Percentiles rank a stretch among this genome's conserved stretches.
Evolutionary conservation across 108 stramenopile genomes (phyloP).

Genomic region (Skeletonema potamos): DNA sequence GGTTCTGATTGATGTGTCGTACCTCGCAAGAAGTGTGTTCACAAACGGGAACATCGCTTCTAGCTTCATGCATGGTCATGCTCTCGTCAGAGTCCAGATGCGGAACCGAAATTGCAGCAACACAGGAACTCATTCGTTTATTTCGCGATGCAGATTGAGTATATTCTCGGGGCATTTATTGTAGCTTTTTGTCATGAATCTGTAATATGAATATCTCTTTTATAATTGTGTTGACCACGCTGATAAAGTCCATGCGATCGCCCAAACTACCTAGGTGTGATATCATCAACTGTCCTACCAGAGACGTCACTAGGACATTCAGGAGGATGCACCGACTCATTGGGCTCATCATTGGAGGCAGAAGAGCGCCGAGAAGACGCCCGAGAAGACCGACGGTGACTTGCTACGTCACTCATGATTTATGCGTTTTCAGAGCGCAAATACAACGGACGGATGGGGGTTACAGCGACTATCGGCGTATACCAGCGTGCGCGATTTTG

Average conservation of each 20-base stretch:
- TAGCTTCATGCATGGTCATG: conserved; percentile 1
- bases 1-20: background rate
- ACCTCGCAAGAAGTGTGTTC: conserved; percentile 8
- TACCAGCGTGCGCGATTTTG: no score
- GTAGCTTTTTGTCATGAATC: background rate
- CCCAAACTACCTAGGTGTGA: no score
- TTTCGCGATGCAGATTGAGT: background rate
- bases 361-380: no score
- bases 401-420: no score
- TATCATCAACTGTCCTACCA: background rate
- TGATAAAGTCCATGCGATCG: background rate
- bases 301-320: background rate
- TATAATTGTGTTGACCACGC: background rate
- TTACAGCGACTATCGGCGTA: no score
- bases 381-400: no score
- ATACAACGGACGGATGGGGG: no score
- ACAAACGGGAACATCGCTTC: conserved; percentile 4
- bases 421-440: no score
- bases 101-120: background rate
- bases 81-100: conserved; percentile 4
- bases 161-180: background rate
- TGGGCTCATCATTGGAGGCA: no score
- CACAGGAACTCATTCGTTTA: conserved; percentile 11
- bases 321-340: background rate
- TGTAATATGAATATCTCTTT: background rate